Conservation (phyloP, 352 stramenopile species). For the Phytophthora tentaculata region DNA sequence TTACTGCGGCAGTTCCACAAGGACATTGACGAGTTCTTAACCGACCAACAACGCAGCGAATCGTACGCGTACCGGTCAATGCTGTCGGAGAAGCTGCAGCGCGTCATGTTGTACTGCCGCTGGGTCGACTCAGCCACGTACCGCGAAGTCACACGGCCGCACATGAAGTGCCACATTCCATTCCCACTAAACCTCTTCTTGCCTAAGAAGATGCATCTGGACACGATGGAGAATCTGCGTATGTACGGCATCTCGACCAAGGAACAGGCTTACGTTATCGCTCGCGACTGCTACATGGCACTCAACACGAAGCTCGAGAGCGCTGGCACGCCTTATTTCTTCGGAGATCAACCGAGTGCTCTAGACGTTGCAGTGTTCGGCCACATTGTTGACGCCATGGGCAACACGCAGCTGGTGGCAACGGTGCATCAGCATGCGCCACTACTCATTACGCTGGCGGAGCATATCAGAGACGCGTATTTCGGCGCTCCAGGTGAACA, state of each 20-base stretch:
- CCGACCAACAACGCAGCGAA: constrained; percentile 75
- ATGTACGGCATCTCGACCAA: constrained; percentile 67
- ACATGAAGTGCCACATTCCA: constrained; percentile 82
- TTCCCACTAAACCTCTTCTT: constrained; percentile 86
- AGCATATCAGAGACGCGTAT: constrained; percentile 75
- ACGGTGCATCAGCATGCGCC: constrained; percentile 80
- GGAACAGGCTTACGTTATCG: constrained; percentile 83
- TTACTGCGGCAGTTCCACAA: constrained; percentile 63
- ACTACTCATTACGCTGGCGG: constrained; percentile 72
- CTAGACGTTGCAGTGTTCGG: constrained; percentile 86
- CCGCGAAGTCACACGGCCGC: constrained; percentile 81
- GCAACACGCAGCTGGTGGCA: constrained; percentile 71
- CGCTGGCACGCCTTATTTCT: constrained; percentile 69
- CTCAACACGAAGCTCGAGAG: constrained; percentile 82
- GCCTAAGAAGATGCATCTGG: constrained; percentile 86
- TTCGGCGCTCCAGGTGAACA: constrained; percentile 56
- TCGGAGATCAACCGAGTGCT: constrained; percentile 66
- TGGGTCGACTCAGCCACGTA: constrained; percentile 89
- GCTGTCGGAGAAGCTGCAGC: constrained; percentile 84
- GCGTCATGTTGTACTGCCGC: constrained; percentile 82
- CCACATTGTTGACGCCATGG: constrained; percentile 81
- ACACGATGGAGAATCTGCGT: constrained; percentile 66
- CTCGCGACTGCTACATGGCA: constrained; percentile 85
- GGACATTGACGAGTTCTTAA: constrained; percentile 80
- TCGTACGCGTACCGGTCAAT: constrained; percentile 85